Base-by-base conservation (phyloP, 129 eudicot genomes). In the Dittrichia graveolens region DNA sequence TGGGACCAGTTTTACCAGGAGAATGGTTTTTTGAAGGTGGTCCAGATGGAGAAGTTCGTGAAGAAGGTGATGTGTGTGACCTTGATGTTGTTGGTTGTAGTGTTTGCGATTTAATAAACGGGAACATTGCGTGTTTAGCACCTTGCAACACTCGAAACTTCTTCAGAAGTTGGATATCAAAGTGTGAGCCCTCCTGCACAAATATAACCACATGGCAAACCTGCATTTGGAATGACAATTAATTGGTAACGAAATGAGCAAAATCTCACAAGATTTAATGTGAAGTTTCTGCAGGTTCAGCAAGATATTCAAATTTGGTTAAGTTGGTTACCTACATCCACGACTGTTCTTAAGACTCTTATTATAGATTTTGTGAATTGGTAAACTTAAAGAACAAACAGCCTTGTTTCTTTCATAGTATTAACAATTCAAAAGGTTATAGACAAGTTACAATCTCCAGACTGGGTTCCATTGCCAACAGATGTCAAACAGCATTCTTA, bases 131-230 rank as follows among this genome's bases (percentile, higher is more conserved):
- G 54, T 88, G 80, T 81, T 93, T 93, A 62, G 98, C 95, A 71
- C 95, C 81, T 85, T 90, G 98, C 75, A 93, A 52, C n/a, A 90
- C 82, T 71, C 96, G 83, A 62, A 89, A 90, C 74, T 71, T 90
- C 72, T 83, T 86, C 62, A 90, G 50, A 65, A 90, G 49, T 62
- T 93, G 89, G 37, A 86, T 82, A 73, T 93, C 92, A n/a, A 93
- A 93, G 55, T 78, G 92, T 61, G 98, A 87, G 2, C 96, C 98
- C 74, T 93, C 98, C 65, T 89, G 92, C 35, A 93, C 52, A 65
- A 75, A 84, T 54, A 93, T 65, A 64, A 93, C 60, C 41, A 90
- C 84, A 75, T 93, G 98, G 77, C 96, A 89, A 61, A 93, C 98
- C 98, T 93, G 86, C 90, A 81, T 69, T 60, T 82, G 65, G 68